Conservation (phyloP, 805 yeast species). For the Zygotorulaspora danielsina region DNA sequence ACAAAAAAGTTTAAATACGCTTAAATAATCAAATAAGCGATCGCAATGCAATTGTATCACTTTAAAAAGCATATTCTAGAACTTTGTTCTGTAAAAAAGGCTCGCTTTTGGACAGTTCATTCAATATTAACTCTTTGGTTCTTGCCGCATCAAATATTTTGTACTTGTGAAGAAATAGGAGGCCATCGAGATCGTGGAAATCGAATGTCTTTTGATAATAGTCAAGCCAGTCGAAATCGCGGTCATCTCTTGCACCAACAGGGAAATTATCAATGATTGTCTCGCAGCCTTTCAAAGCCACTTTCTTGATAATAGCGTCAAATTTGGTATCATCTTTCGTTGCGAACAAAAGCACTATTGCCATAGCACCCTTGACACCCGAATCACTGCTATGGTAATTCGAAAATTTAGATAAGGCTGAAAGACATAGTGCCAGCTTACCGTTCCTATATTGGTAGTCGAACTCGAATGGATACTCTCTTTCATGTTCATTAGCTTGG, state of each 20-base stretch:
- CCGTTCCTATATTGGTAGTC: constrained; percentile 28
- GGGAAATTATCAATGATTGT: constrained; percentile 22
- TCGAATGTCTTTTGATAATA: constrained; percentile 20
- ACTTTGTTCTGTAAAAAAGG: constrained; percentile 26
- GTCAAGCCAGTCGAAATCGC: constrained; percentile 24
- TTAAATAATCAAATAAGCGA: too few species aligned
- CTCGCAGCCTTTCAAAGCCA: constrained; percentile 31
- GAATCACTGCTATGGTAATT: constrained; percentile 18
- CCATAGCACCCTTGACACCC: constrained; percentile 29
- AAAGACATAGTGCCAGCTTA: constrained; percentile 32
- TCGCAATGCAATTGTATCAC: too few species aligned
- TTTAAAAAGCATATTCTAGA: constrained; percentile 31
- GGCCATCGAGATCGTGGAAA: constrained; percentile 12
- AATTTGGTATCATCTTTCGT: constrained; percentile 20
- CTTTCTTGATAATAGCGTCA: constrained; percentile 32
- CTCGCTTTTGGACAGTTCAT: constrained; percentile 19
- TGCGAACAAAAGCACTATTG: constrained; percentile 23
- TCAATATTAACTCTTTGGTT: constrained; percentile 22
- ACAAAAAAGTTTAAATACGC: too few species aligned
- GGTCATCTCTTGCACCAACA: constrained; percentile 17
- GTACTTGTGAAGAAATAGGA: constrained; percentile 21
- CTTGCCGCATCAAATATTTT: constrained; percentile 7
- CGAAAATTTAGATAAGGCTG: constrained; percentile 26
- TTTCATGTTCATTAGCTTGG: constrained; percentile 43
- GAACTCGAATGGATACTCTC: constrained; percentile 29